phyloP scores from a whole-genome alignment of 305 asterid genomes.

The Fraxinus albicans region DNA sequence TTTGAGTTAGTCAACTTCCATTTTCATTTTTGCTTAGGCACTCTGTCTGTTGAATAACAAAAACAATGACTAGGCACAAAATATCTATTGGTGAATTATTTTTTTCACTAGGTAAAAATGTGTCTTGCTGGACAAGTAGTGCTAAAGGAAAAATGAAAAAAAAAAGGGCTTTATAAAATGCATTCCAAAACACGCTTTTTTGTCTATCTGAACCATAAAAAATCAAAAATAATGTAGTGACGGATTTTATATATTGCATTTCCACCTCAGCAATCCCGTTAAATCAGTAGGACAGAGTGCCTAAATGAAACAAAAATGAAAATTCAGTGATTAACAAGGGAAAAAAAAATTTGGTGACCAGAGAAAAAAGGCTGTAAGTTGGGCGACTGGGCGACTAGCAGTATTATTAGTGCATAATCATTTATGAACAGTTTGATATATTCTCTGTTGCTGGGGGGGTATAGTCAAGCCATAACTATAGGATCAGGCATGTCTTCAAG shows the following conservation, averaged over 20 bases:
- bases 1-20: neutral
- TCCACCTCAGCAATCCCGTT: neutral
- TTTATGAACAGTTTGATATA: neutral
- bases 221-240: neutral
- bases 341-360: neutral
- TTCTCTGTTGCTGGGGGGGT: neutral
- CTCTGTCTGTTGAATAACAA: too few relatives aligned
- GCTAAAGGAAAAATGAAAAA: too few relatives aligned
- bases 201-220: neutral
- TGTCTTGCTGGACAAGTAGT: neutral
- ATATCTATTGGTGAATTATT: neutral
- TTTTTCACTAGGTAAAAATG: neutral
- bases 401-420: neutral
- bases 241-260: neutral
- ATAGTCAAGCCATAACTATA: neutral
- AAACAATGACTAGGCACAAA: neutral
- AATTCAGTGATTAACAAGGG: neutral
- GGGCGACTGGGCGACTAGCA: neutral
- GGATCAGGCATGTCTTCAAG: neutral
- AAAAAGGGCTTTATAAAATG: too few relatives aligned
- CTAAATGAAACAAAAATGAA: neutral
- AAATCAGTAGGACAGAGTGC: neutral
- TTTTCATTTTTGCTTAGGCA: neutral
- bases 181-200: neutral
- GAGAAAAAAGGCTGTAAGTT: neutral